A percentile compares a stretch with the other conserved stretches of the same genome.
phyloP scores from a whole-genome alignment of 371 early-diverging fungal species.

The Parasitella parasitica region DNA sequence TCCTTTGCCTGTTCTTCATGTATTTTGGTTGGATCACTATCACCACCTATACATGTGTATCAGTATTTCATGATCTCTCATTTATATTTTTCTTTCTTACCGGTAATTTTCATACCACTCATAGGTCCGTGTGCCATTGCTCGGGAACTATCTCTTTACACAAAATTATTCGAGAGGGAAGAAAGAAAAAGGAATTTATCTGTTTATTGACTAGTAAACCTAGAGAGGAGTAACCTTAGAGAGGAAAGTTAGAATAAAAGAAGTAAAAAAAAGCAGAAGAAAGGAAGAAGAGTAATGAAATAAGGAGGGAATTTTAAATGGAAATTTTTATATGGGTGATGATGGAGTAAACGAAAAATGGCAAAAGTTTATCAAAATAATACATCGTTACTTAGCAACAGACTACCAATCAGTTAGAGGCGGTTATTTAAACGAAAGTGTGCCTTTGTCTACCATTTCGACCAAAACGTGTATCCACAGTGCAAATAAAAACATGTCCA shows the following conservation, averaged over 20 bases:
- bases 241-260: neutral
- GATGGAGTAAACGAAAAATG: neutral
- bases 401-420: neutral
- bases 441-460: conserved; percentile 16
- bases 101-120: conserved; percentile 30
- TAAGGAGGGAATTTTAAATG: neutral
- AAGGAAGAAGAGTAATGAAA: neutral
- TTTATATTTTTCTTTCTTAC: conserved; percentile 14
- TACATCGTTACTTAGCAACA: neutral
- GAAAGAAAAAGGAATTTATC: neutral
- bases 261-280: neutral
- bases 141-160: neutral
- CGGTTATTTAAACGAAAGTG: neutral
- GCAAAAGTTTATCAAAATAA: neutral
- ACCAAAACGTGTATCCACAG: conserved; percentile 26
- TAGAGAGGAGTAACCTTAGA: too few relatives aligned
- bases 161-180: neutral
- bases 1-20: conserved; percentile 72
- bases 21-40: conserved; percentile 24
- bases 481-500: conserved; percentile 22
- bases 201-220: neutral
- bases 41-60: conserved; percentile 7
- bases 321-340: neutral
- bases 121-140: conserved; percentile 34
- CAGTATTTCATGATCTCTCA: too few relatives aligned